These are phyloP conservation scores for Perilla frutescens DNA, from an alignment of 257 asterid genomes.

Conservation along the genomic window DNA sequence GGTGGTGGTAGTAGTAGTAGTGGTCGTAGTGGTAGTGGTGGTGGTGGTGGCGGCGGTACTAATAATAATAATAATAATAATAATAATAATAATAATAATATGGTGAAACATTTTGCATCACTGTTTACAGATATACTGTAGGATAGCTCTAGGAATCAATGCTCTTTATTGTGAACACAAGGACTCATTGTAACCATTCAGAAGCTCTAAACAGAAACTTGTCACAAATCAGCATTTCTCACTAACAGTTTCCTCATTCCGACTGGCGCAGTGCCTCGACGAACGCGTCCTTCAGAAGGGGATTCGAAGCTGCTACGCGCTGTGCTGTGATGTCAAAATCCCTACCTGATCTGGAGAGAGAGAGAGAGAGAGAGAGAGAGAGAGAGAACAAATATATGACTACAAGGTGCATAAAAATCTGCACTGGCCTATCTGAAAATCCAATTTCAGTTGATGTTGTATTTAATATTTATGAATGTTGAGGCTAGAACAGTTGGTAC, in stretches of 20 bases:
- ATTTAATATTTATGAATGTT: not conserved
- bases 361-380: conserved; percentile 25
- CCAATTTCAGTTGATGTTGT: not conserved
- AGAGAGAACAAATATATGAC: not conserved
- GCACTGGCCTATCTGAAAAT: not conserved
- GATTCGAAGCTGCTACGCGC: conserved; percentile 79
- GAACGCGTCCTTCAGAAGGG: conserved; percentile 67
- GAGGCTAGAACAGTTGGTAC: not conserved
- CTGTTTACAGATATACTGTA: not conserved
- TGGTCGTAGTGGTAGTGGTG: no score
- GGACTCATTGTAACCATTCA: not conserved
- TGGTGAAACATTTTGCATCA: not conserved
- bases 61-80: no score
- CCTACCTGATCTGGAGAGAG: conserved; percentile 62
- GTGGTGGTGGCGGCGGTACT: no score
- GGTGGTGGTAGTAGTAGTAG: no score
- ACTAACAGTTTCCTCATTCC: conserved; percentile 42
- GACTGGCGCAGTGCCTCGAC: conserved; percentile 59
- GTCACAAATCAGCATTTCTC: not conserved
- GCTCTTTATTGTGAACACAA: conserved; percentile 1
- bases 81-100: no score
- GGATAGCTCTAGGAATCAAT: not conserved
- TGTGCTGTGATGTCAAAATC: conserved; percentile 73
- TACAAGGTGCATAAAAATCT: not conserved
- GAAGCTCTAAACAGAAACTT: conserved; percentile 17